Base-by-base conservation (phyloP, 2,329 filamentous ascomycete species). In the Sarocladium oryzae region DNA sequence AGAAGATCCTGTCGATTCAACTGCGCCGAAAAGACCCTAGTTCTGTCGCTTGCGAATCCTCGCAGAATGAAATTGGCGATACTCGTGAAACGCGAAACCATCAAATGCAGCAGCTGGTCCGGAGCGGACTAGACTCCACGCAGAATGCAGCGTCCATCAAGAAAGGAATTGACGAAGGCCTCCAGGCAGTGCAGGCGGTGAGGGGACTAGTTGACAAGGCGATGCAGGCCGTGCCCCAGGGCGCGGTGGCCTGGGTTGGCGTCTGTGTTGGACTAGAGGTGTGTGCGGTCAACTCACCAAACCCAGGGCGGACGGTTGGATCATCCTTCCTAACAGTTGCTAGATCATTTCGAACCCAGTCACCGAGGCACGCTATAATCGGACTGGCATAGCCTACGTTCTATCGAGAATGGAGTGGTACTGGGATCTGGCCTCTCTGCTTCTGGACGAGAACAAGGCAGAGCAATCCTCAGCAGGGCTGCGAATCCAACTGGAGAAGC, bases 371-470 rank as follows among this genome's bases (percentile, higher is more conserved):
- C 52, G 54, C 4, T 51, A 59, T 7, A 66, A 67, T 45, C 60
- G 58, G 4, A 51, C 59, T 7, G 64, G 66, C 20, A 60, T 70
- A 32, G 23, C 50, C 2, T 57, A 70, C 36, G 61, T 71, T 32
- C 38, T 65, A 13, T 58, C 56, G 2, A 61, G 60, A 32, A 70
- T 69, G 61, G 58, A 68, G 3, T 70, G 64, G 67, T 70, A 71
- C 54, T 68, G 60, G 54, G 53, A 54, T 20, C 53, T 69, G 26
- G 58, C 60, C 4, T 53, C 53, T 21, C 56, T 60, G 6, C 56
- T 68, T n/a, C 55, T 66, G 16, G 52, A 62, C 8, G 28, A 50
- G 53, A 41, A 61, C n/a, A 52, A 24, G 21, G 52, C 48, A 18
- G 49, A 51, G 1, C 11, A 52, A 32, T 53, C 54, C 13, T 40